A percentile compares a stretch with the other conserved stretches of the same genome.
Evolutionary conservation across 2,329 filamentous ascomycete species (phyloP).

Genomic region (Alternaria novae-zelandiae): DNA sequence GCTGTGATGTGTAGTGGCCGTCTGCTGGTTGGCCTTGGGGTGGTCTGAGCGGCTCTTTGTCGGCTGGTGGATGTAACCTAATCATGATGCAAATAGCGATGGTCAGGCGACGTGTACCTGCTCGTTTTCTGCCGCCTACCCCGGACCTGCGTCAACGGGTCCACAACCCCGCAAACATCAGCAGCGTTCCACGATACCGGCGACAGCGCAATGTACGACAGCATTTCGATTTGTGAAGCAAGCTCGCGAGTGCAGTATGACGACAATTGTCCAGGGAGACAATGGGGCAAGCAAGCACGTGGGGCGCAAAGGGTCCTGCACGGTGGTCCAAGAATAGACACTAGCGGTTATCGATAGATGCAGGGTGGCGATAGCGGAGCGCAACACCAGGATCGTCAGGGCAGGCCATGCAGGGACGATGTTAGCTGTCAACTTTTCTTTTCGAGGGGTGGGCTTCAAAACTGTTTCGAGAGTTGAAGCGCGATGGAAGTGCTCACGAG

Average conservation of each 20-base stretch:
- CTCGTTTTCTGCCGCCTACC: background rate
- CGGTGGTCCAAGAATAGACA: conserved; percentile 6
- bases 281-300: conserved; percentile 5
- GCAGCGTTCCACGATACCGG: background rate
- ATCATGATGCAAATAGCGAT: conserved; percentile 1
- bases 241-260: background rate
- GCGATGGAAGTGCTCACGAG: background rate
- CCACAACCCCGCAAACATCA: background rate
- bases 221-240: background rate
- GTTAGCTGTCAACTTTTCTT: background rate
- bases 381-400: background rate
- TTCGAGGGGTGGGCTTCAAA: background rate
- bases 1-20: background rate
- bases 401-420: conserved; percentile 1
- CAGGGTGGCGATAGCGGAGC: conserved; percentile 12
- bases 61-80: background rate
- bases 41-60: background rate
- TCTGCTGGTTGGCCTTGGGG: background rate
- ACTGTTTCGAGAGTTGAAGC: background rate
- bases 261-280: background rate
- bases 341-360: conserved; percentile 15
- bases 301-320: conserved; percentile 1
- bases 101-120: conserved; percentile 1
- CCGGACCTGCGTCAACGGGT: background rate
- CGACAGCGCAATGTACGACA: background rate